These are phyloP conservation scores for Elaeis guineensis DNA, from an alignment of 176 grass and related monocot genomes.

Conservation along the genomic window DNA sequence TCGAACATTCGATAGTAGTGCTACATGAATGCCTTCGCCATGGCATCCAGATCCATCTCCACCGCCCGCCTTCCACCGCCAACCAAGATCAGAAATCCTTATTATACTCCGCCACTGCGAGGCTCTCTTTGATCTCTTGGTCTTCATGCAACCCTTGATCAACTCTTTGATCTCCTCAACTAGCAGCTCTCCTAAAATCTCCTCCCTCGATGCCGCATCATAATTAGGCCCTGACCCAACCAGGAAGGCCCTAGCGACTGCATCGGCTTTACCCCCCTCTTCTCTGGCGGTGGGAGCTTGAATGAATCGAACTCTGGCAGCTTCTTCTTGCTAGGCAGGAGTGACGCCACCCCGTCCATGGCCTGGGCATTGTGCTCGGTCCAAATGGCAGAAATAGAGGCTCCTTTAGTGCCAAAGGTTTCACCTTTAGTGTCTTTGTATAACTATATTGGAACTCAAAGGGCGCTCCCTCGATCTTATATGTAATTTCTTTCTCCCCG, in stretches of 20 bases:
- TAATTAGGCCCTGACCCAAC: conserved; percentile 60
- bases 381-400: conserved; percentile 66
- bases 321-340: conserved; percentile 79
- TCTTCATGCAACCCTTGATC: conserved; percentile 57
- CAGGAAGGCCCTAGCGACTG: conserved; percentile 66
- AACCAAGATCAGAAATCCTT: too few relatives aligned
- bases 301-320: conserved; percentile 91
- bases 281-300: conserved; percentile 55
- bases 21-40: too few relatives aligned
- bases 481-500: conserved; percentile 53
- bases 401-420: conserved; percentile 68
- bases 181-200: conserved; percentile 77
- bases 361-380: conserved; percentile 59
- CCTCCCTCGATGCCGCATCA: conserved; percentile 48
- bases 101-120: too few relatives aligned
- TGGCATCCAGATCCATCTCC: too few relatives aligned
- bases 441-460: conserved; percentile 98
- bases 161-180: conserved; percentile 40
- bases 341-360: conserved; percentile 70
- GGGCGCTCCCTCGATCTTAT: conserved; percentile 60
- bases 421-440: conserved; percentile 64
- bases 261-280: conserved; percentile 88
- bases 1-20: too few relatives aligned
- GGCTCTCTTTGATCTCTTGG: too few relatives aligned
- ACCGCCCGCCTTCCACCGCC: too few relatives aligned